Evolutionary conservation across 2,329 filamentous ascomycete genomes (phyloP).

Genomic region (Fusarium coffeatum): DNA sequence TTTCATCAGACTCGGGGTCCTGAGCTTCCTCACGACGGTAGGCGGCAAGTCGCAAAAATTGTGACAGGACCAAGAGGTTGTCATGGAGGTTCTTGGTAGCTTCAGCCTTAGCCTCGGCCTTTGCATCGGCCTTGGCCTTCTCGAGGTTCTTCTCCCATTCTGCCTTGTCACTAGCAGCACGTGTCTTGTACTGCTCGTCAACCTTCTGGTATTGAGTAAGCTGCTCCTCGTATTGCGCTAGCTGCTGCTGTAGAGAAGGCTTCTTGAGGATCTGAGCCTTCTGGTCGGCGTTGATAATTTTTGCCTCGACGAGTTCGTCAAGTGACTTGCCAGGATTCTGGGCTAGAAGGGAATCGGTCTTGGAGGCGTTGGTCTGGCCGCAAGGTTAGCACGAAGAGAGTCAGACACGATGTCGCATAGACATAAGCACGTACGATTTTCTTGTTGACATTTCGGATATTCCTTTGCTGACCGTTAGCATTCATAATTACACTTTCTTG

Average conservation of each 20-base stretch:
- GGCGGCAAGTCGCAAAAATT: slow-evolving; percentile 83
- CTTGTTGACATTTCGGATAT: slow-evolving; percentile 91
- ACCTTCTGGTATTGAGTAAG: slow-evolving; percentile 79
- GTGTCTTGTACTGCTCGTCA: slow-evolving; percentile 75
- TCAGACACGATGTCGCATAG: slow-evolving; percentile 22
- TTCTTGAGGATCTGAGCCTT: slow-evolving; percentile 83
- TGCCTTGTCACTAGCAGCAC: slow-evolving; percentile 68
- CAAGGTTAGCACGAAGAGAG: slow-evolving; percentile 34
- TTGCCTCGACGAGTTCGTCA: slow-evolving; percentile 76
- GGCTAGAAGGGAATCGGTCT: slow-evolving; percentile 75
- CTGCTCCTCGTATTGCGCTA: slow-evolving; percentile 79
- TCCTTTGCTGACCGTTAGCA: slow-evolving; percentile 64
- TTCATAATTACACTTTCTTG: not conserved
- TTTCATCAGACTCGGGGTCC: slow-evolving; percentile 75
- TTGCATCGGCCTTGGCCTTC: slow-evolving; percentile 65
- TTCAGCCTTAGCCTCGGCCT: slow-evolving; percentile 63
- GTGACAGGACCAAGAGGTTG: slow-evolving; percentile 77
- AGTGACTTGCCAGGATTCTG: slow-evolving; percentile 77
- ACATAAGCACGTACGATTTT: slow-evolving; percentile 77
- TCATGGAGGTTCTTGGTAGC: slow-evolving; percentile 68
- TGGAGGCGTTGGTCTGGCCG: slow-evolving; percentile 73
- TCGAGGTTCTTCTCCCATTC: slow-evolving; percentile 69
- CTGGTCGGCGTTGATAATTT: slow-evolving; percentile 84
- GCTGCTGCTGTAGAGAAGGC: slow-evolving; percentile 74
- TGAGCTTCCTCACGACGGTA: slow-evolving; percentile 78